A percentile compares a stretch with the other conserved stretches of the same genome.
phyloP scores from a whole-genome alignment of 805 yeast genomes.

The Saccharomyces eubayanus region DNA sequence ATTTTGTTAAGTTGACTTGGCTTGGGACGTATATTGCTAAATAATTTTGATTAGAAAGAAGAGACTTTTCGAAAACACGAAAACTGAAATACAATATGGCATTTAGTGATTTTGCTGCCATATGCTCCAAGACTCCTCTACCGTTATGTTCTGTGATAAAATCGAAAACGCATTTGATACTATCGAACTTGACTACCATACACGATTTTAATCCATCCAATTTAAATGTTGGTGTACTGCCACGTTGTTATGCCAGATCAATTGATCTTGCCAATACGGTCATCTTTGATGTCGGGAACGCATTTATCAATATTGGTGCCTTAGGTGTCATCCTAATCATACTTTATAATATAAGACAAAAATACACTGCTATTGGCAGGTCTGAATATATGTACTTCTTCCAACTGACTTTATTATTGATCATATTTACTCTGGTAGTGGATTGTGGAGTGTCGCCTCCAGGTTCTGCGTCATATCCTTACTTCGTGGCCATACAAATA shows the following conservation, averaged over 20 bases:
- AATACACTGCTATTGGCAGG: constrained; percentile 93
- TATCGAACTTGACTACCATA: constrained; percentile 18
- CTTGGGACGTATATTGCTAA: background rate
- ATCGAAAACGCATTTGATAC: constrained; percentile 34
- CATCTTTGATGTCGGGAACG: constrained; percentile 81
- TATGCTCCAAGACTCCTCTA: constrained; percentile 62
- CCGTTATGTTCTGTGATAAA: constrained; percentile 75
- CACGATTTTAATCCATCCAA: constrained; percentile 18
- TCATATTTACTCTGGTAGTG: constrained; percentile 62
- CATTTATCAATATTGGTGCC: constrained; percentile 75
- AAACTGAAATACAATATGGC: constrained; percentile 14
- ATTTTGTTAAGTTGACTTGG: background rate
- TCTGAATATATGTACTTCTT: constrained; percentile 73
- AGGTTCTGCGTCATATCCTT: constrained; percentile 63
- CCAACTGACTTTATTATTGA: constrained; percentile 48
- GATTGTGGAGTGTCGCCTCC: constrained; percentile 94
- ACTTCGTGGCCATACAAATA: constrained; percentile 74
- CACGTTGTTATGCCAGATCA: constrained; percentile 77
- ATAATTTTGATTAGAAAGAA: background rate
- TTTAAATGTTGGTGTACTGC: constrained; percentile 53
- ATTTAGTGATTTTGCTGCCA: constrained; percentile 25
- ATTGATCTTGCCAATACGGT: constrained; percentile 85
- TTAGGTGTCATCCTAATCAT: constrained; percentile 58
- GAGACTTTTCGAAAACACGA: background rate
- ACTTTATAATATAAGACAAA: constrained; percentile 65